These are phyloP conservation scores for Isabelozyma pseudorhagii DNA, from an alignment of 805 yeast species.

Conservation along the genomic window DNA sequence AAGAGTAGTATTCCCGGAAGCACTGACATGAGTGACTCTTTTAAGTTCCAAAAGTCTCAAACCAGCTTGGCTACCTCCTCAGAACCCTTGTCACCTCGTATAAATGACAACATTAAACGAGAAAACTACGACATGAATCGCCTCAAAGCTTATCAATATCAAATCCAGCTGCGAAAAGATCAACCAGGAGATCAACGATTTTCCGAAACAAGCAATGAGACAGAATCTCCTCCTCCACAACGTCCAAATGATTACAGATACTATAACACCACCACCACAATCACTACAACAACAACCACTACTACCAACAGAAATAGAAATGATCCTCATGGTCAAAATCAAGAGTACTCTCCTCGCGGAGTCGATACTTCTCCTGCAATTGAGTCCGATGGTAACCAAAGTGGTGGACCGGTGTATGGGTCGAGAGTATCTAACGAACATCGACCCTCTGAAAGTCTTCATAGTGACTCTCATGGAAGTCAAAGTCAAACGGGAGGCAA, in stretches of 20 bases:
- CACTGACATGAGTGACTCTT: not conserved
- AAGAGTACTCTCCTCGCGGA: not conserved
- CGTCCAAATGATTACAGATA: not conserved
- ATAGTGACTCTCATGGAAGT: not conserved
- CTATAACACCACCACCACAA: constrained; percentile 7
- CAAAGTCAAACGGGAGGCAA: not conserved
- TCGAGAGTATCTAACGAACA: not conserved
- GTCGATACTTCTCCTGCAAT: not conserved
- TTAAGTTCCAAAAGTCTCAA: not conserved
- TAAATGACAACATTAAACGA: constrained; percentile 4
- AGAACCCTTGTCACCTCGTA: constrained; percentile 1
- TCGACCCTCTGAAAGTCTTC: not conserved
- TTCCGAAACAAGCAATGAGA: not conserved
- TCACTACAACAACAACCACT: constrained; percentile 5
- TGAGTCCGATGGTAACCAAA: not conserved
- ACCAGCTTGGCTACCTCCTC: constrained; percentile 7
- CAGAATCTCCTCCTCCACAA: not conserved
- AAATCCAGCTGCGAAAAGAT: not conserved
- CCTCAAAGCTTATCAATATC: constrained; percentile 12
- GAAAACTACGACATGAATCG: constrained; percentile 12
- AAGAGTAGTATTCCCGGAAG: not conserved
- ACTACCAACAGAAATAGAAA: constrained; percentile 2
- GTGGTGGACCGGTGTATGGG: not conserved
- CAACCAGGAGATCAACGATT: not conserved
- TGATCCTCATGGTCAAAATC: not conserved